Evolutionary conservation across 305 asterid species (phyloP).

Genomic region (Lippia alba): DNA sequence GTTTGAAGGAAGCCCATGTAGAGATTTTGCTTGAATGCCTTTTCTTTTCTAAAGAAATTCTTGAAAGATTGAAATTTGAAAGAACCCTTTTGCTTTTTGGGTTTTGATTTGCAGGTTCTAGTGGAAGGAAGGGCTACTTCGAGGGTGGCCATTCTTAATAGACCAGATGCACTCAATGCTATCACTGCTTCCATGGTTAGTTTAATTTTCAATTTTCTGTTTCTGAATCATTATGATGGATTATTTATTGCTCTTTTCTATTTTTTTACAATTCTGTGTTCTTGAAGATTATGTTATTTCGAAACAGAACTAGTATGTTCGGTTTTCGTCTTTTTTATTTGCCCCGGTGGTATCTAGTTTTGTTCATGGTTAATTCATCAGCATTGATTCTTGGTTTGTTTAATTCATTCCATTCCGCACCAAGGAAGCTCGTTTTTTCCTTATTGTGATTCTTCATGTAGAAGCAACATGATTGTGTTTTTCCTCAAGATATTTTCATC

Average conservation of each 20-base stretch:
- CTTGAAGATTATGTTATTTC: constrained; percentile 25
- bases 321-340: neutral
- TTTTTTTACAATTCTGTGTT: neutral
- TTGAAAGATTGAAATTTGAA: constrained; percentile 28
- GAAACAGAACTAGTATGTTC: neutral
- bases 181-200: constrained; percentile 75
- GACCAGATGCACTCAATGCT: constrained; percentile 90
- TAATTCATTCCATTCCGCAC: neutral
- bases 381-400: neutral
- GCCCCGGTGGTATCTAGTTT: constrained; percentile 21
- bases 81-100: constrained; percentile 17
- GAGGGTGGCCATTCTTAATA: constrained; percentile 81
- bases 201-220: constrained; percentile 19
- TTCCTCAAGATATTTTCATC: neutral
- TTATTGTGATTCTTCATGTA: constrained; percentile 14
- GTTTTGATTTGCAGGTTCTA: constrained; percentile 56
- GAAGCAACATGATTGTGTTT: neutral
- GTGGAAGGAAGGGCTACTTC: constrained; percentile 92
- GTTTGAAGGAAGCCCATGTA: constrained; percentile 24
- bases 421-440: constrained; percentile 18
- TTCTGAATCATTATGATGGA: constrained; percentile 6
- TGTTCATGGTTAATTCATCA: constrained; percentile 61
- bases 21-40: constrained; percentile 21
- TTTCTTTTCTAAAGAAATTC: constrained; percentile 2
- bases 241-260: constrained; percentile 10